Percentiles rank a stretch among this genome's conserved stretches.
phyloP scores from a whole-genome alignment of 176 grass and related monocot species.

The Themeda triandra region DNA sequence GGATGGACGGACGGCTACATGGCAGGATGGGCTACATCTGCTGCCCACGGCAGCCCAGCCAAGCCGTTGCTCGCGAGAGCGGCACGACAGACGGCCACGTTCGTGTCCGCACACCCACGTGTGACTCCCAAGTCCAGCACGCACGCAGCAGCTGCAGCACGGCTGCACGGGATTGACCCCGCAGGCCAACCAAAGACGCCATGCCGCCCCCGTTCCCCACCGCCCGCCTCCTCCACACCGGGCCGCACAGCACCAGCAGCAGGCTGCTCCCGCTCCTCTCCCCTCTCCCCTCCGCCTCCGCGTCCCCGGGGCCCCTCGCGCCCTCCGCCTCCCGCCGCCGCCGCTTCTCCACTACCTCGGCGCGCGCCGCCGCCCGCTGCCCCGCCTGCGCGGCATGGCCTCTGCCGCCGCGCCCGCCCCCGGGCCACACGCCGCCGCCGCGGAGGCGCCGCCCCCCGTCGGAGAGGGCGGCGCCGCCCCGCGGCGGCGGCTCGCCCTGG shows the following conservation, averaged over 20 bases:
- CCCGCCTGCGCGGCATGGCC: constrained; percentile 27
- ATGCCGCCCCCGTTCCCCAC: constrained; percentile 46
- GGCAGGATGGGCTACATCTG: too few relatives aligned
- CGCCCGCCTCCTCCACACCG: constrained; percentile 21
- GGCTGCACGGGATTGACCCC: not conserved
- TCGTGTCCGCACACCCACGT: not conserved
- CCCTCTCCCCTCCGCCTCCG: not conserved
- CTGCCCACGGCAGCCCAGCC: too few relatives aligned
- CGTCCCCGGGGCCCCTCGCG: not conserved
- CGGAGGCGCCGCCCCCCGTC: not conserved
- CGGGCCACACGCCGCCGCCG: not conserved
- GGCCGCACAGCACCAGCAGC: not conserved
- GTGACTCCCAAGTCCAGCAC: not conserved
- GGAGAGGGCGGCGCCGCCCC: not conserved
- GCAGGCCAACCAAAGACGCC: not conserved
- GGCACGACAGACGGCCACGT: not conserved
- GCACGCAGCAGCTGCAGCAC: not conserved
- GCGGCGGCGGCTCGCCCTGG: constrained; percentile 41
- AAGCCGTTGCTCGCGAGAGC: not conserved
- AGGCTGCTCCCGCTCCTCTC: constrained; percentile 14
- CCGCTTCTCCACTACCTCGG: too few relatives aligned
- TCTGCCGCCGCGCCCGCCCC: constrained; percentile 7
- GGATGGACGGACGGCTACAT: too few relatives aligned
- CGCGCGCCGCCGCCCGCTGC: not conserved
- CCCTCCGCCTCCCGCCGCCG: not conserved